Conservation (phyloP, 2,329 filamentous ascomycete genomes). For the Aspergillaceae sp. region DNA sequence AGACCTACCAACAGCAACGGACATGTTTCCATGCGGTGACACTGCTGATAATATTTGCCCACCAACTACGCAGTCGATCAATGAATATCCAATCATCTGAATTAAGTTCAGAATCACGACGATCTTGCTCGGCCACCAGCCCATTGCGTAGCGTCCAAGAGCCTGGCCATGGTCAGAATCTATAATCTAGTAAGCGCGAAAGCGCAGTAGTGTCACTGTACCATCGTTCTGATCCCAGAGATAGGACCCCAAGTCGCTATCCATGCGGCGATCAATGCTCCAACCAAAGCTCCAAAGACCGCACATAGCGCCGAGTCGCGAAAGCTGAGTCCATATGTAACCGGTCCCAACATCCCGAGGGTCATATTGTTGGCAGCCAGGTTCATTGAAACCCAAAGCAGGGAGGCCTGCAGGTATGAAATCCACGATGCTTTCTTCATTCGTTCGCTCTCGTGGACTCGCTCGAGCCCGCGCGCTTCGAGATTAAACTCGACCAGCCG, state of each 20-base stretch:
- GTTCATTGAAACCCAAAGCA: constrained; percentile 57
- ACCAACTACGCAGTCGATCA: constrained; percentile 58
- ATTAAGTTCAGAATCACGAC: constrained; percentile 56
- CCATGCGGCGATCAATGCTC: constrained; percentile 49
- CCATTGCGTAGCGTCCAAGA: constrained; percentile 54
- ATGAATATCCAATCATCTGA: constrained; percentile 52
- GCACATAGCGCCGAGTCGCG: constrained; percentile 48
- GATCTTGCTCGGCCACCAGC: constrained; percentile 58
- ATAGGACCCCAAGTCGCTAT: constrained; percentile 54
- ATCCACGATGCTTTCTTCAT: constrained; percentile 43
- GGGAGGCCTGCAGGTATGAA: constrained; percentile 48
- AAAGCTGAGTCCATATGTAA: constrained; percentile 51
- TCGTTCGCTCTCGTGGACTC: constrained; percentile 48
- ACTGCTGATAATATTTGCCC: constrained; percentile 63
- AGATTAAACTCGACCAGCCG: constrained; percentile 38
- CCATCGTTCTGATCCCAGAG: constrained; percentile 55
- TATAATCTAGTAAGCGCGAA: background rate
- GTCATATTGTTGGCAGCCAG: constrained; percentile 56
- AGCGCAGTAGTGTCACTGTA: constrained; percentile 13
- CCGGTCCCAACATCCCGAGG: constrained; percentile 54
- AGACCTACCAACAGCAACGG: constrained; percentile 50
- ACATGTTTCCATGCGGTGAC: constrained; percentile 49
- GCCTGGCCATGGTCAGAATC: constrained; percentile 27
- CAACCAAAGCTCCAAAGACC: constrained; percentile 50
- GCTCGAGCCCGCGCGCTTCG: constrained; percentile 53